These are phyloP conservation scores for Bondarzewia mesenterica DNA, from an alignment of 1,284 basidiomycete species.

Conservation along the genomic window DNA sequence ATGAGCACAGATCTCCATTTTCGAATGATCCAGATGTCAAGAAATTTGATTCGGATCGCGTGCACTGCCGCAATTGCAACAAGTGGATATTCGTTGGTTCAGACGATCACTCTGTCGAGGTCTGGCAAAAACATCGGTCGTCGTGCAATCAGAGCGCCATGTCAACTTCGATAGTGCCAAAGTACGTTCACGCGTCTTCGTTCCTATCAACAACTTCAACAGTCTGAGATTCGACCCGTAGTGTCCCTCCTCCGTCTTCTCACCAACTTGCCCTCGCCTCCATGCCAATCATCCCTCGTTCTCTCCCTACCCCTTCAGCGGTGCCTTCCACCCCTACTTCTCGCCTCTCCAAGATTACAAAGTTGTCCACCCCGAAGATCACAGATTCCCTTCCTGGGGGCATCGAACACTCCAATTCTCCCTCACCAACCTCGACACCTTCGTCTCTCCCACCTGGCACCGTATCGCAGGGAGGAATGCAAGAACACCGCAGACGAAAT, in stretches of 20 bases:
- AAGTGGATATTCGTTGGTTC: conserved; percentile 45
- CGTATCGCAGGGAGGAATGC: conserved; percentile 11
- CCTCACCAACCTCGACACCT: conserved; percentile 12
- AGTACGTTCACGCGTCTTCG: conserved; percentile 12
- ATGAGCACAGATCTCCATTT: conserved; percentile 43
- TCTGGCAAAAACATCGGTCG: conserved; percentile 25
- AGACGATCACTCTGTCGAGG: conserved; percentile 21
- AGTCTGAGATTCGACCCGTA: conserved; percentile 2
- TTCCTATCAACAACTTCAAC: background rate
- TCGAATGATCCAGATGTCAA: conserved; percentile 57
- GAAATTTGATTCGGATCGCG: conserved; percentile 62
- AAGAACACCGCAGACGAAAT: conserved; percentile 61
- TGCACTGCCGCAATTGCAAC: conserved; percentile 61
- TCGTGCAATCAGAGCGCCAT: conserved; percentile 17
- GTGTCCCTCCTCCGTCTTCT: conserved; percentile 27
- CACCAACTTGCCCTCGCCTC: conserved; percentile 27
- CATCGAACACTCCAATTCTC: conserved; percentile 13
- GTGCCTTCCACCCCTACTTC: background rate
- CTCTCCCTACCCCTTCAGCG: conserved; percentile 13
- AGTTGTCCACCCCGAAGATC: too few relatives aligned
- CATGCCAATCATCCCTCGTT: conserved; percentile 12
- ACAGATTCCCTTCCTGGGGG: background rate
- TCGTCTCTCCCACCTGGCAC: conserved; percentile 8
- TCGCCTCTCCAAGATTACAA: background rate
- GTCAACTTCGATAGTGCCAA: conserved; percentile 11